These are phyloP conservation scores for Geotrichum phurueaensis DNA, from an alignment of 1,139 yeast genomes.

Conservation along the genomic window DNA sequence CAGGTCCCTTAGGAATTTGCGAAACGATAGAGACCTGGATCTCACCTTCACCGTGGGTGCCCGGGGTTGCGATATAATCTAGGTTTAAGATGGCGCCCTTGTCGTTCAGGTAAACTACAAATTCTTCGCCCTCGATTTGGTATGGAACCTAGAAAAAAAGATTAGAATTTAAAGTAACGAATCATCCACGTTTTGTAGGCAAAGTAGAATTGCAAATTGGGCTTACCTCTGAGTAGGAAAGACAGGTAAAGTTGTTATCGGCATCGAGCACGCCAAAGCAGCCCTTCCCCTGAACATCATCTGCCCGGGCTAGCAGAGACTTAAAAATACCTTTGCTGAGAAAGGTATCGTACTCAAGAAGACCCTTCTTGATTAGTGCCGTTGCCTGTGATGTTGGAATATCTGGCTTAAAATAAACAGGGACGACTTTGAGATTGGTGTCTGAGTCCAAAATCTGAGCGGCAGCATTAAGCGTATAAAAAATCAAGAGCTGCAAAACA, in stretches of 20 bases:
- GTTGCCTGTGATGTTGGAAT: background rate
- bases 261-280: constrained; percentile 25
- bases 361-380: constrained; percentile 4
- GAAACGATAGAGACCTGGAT: constrained; percentile 15
- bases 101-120: constrained; percentile 5
- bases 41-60: background rate
- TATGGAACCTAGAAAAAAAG: background rate
- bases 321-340: constrained; percentile 7
- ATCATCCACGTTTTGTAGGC: background rate
- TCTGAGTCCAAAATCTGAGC: background rate
- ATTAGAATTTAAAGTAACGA: background rate
- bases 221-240: constrained; percentile 18
- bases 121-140: constrained; percentile 9
- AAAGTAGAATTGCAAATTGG: constrained; percentile 2
- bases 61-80: constrained; percentile 5
- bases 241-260: constrained; percentile 23
- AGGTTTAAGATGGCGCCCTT: constrained; percentile 6
- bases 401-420: constrained; percentile 5
- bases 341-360: constrained; percentile 9
- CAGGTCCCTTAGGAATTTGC: constrained; percentile 23
- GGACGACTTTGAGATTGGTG: background rate
- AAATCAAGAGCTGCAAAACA: background rate
- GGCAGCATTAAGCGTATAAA: background rate
- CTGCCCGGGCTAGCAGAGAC: background rate
- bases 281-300: constrained; percentile 11